Evolutionary conservation across 2,329 filamentous ascomycete species (phyloP).

Genomic region (Cladophialophora chaetospira): DNA sequence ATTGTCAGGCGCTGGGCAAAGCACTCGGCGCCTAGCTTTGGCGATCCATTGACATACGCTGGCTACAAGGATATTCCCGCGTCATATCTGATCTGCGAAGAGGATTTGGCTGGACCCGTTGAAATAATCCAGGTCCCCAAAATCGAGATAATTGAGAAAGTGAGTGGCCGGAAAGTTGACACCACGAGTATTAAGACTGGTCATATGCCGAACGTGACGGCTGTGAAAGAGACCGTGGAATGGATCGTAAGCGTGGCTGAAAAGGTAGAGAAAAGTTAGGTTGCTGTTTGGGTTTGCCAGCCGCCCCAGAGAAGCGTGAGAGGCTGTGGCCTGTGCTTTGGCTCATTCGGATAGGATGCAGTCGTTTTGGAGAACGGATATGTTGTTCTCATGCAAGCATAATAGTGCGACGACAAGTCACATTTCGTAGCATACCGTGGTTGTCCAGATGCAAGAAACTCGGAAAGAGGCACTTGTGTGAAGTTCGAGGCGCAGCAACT

Average conservation of each 20-base stretch:
- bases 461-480: too few species aligned
- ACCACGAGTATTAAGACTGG: slow-evolving; percentile 36
- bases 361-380: too few species aligned
- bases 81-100: slow-evolving; percentile 38
- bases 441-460: too few species aligned
- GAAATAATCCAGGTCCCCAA: slow-evolving; percentile 32
- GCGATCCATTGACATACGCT: slow-evolving; percentile 34
- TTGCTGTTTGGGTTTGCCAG: background rate
- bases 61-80: slow-evolving; percentile 40
- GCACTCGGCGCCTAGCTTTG: slow-evolving; percentile 38
- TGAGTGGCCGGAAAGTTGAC: slow-evolving; percentile 37
- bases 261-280: background rate
- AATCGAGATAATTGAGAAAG: slow-evolving; percentile 38
- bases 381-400: too few species aligned
- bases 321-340: too few species aligned
- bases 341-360: too few species aligned
- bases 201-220: slow-evolving; percentile 36
- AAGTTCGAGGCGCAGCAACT: too few species aligned
- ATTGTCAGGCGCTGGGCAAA: slow-evolving; percentile 21
- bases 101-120: slow-evolving; percentile 35
- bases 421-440: too few species aligned
- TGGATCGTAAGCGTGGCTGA: slow-evolving; percentile 12
- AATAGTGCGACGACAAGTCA: too few species aligned
- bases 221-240: slow-evolving; percentile 31
- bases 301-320: too few species aligned